Evolutionary conservation across 805 yeast species (phyloP).

Genomic region (Lipomyces sp.): DNA sequence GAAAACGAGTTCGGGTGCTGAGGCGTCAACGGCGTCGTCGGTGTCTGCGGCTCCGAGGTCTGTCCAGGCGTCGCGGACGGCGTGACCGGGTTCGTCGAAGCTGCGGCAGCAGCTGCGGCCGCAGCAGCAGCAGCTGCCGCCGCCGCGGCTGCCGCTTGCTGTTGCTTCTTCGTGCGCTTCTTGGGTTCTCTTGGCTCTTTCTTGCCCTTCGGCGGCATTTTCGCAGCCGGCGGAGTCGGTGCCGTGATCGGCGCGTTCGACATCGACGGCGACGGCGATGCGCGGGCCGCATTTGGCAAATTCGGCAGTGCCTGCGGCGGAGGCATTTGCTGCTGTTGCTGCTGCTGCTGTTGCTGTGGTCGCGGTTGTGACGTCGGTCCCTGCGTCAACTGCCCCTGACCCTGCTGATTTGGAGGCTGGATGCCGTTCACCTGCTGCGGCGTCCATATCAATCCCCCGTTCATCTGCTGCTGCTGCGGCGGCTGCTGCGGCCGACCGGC

Average conservation of each 20-base stretch:
- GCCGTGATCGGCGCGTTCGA: slow-evolving; percentile 22
- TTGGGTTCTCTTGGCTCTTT: slow-evolving; percentile 26
- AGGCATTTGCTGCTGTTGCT: slow-evolving; percentile 24
- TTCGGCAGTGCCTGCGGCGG: slow-evolving; percentile 27
- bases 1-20: slow-evolving; percentile 27
- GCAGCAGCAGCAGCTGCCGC: slow-evolving; percentile 23
- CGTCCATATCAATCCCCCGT: slow-evolving; percentile 19
- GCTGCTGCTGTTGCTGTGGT: slow-evolving; percentile 16
- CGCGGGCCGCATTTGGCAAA: slow-evolving; percentile 6
- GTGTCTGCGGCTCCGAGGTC: slow-evolving; percentile 30
- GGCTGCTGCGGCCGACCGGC: slow-evolving; percentile 5
- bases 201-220: slow-evolving; percentile 20
- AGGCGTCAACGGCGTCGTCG: slow-evolving; percentile 30
- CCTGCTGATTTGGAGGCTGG: neutral
- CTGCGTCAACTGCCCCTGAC: neutral
- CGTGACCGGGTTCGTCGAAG: slow-evolving; percentile 18
- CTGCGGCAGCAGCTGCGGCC: slow-evolving; percentile 12
- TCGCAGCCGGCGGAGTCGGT: slow-evolving; percentile 28
- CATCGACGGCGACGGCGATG: slow-evolving; percentile 22
- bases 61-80: slow-evolving; percentile 27
- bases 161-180: slow-evolving; percentile 20
- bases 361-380: slow-evolving; percentile 7
- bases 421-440: slow-evolving; percentile 6
- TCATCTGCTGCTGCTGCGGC: slow-evolving; percentile 9
- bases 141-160: slow-evolving; percentile 13